These are phyloP conservation scores for Wickerhamiella siamensis DNA, from an alignment of 805 yeast species.

Conservation along the genomic window DNA sequence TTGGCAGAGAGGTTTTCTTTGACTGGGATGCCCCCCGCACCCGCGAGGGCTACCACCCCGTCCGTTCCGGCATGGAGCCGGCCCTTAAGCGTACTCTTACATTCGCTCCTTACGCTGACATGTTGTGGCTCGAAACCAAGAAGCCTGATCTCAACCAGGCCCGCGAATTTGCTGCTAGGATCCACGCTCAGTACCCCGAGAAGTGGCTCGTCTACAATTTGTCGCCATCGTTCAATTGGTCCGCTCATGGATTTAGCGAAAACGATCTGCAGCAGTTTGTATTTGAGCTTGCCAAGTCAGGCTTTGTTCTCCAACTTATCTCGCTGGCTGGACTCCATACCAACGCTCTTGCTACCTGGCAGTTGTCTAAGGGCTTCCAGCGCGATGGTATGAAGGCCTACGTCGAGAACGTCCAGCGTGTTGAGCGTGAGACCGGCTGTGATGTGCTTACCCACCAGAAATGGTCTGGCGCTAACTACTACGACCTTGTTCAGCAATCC, in stretches of 20 bases:
- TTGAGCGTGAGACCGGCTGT: conserved; percentile 32
- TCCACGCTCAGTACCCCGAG: conserved; percentile 36
- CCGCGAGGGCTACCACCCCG: conserved; percentile 41
- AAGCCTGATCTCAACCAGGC: conserved; percentile 42
- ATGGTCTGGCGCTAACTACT: conserved; percentile 49
- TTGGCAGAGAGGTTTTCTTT: conserved; percentile 28
- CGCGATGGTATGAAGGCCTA: conserved; percentile 46
- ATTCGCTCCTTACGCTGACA: conserved; percentile 45
- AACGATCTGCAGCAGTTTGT: conserved; percentile 35
- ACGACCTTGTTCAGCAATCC: conserved; percentile 31
- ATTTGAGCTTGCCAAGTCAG: conserved; percentile 40
- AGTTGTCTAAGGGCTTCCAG: conserved; percentile 35
- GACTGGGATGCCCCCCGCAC: conserved; percentile 51
- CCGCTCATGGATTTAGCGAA: conserved; percentile 38
- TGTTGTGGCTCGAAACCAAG: conserved; percentile 51
- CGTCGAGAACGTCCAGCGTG: conserved; percentile 36
- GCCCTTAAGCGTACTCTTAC: conserved; percentile 41
- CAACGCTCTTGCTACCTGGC: conserved; percentile 38
- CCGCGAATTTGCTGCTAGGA: conserved; percentile 30
- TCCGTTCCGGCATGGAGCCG: conserved; percentile 35
- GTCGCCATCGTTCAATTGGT: conserved; percentile 50
- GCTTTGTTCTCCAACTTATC: conserved; percentile 44
- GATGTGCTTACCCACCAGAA: conserved; percentile 46
- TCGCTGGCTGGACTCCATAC: conserved; percentile 48
- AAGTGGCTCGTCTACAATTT: conserved; percentile 46